These are phyloP conservation scores for Aspergillus ochraceoroseus DNA, from an alignment of 2,329 filamentous ascomycete genomes.

Conservation along the genomic window DNA sequence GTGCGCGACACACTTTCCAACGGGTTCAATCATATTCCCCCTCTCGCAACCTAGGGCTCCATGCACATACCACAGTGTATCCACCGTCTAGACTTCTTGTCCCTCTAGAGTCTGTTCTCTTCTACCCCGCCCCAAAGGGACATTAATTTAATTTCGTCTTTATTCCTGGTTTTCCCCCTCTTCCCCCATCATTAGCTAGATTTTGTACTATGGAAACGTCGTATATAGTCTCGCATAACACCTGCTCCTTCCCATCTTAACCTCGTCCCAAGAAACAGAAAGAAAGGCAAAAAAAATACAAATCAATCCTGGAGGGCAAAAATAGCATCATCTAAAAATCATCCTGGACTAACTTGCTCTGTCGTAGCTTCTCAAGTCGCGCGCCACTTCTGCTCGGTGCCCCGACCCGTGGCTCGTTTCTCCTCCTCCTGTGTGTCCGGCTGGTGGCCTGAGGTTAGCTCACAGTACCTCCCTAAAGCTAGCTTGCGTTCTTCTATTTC, in stretches of 20 bases:
- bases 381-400: conserved; percentile 25
- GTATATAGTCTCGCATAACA: conserved; percentile 5
- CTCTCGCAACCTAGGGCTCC: conserved; percentile 15
- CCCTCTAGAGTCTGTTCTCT: conserved; percentile 5
- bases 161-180: too few species aligned
- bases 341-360: conserved; percentile 12
- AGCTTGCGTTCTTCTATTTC: conserved; percentile 18
- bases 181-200: background rate
- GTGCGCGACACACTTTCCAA: conserved; percentile 12
- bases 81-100: conserved; percentile 13
- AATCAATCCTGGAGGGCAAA: conserved; percentile 3
- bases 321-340: background rate
- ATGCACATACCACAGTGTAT: conserved; percentile 9
- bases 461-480: too few species aligned
- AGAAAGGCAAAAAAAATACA: conserved; percentile 4
- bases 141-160: conserved; percentile 13
- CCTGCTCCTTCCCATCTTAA: too few species aligned
- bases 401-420: conserved; percentile 26
- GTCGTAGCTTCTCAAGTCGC: conserved; percentile 17
- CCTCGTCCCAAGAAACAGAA: too few species aligned
- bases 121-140: conserved; percentile 18
- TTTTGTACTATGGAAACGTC: conserved; percentile 11
- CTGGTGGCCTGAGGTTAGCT: conserved; percentile 23
- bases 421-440: conserved; percentile 15
- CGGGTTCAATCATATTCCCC: conserved; percentile 6